phyloP scores from a whole-genome alignment of 192 early-diverging fungal genomes.

The Podila epigama region DNA sequence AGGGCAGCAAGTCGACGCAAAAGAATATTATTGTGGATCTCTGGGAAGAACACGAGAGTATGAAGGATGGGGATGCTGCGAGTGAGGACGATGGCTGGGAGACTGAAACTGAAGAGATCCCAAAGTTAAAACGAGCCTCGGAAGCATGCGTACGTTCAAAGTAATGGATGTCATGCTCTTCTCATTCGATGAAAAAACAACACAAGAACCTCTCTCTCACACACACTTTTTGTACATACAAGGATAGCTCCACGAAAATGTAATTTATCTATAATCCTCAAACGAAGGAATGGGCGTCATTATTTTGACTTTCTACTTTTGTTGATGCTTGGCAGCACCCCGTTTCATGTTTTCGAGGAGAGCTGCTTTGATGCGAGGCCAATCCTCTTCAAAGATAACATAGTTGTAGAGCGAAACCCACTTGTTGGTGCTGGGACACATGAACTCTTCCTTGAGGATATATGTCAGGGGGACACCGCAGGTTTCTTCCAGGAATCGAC shows the following conservation, averaged over 20 bases:
- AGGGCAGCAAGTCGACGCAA: background rate
- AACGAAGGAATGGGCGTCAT: background rate
- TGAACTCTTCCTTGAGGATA: conserved; percentile 28
- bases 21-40: background rate
- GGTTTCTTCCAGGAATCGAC: conserved; percentile 29
- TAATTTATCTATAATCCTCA: background rate
- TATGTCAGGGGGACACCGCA: conserved; percentile 22
- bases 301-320: background rate
- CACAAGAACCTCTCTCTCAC: no score
- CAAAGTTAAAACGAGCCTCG: background rate
- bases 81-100: conserved; percentile 38
- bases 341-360: conserved; percentile 22
- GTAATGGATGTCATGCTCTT: background rate
- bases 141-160: background rate
- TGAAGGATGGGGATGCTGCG: background rate
- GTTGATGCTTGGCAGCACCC: conserved; percentile 17
- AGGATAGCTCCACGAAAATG: no score
- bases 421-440: conserved; percentile 14
- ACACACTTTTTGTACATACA: background rate
- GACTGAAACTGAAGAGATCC: conserved; percentile 39
- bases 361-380: conserved; percentile 32
- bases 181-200: no score
- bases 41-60: background rate
- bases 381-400: conserved; percentile 43
- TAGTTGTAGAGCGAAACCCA: conserved; percentile 36